Evolutionary conservation across 1,284 basidiomycete species (phyloP), one percentile per base, ranked within the genome.

Genomic region (Sporisorium reilianum): DNA sequence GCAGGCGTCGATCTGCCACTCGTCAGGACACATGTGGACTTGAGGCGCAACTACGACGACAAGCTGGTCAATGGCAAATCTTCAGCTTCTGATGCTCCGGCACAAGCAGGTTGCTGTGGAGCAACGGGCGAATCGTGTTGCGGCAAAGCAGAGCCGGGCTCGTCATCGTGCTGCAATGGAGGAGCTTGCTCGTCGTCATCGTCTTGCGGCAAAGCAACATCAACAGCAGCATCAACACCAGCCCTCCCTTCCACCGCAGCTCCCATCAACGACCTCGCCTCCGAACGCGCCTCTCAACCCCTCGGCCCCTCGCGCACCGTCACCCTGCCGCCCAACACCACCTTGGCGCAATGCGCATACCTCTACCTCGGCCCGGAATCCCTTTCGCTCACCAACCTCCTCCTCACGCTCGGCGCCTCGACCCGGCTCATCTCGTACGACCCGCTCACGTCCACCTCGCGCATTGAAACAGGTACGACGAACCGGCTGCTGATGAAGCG

Each of bases 401-500:
- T 97, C 5, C 73, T 84, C 7, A 64, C 72, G 5, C 75, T 82
- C 18, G 80, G 81, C 23, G 48, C 83, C 1, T 25, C 68, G 5
- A 68, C 71, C 9, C 71, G 64, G 0, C 87, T 95, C 14, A 89
- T 91, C 77, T 90, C 90, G 0, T 97, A 94, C 86, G 88, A 94
- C 65, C 92, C 95, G 0, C 73, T 83, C 20, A 87, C 87, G 0
- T 80, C 85, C 23, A 81, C 81, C 0, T 16, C 63, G 85, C 89
- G 3, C 86, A 87, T 28, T 81, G 91, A 38, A 90, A 93, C 77
- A 90, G 80, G 81, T 6, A 55, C 64, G 26, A 84, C 85, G 50
- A 97, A 97, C 75, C 90, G 89, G 51, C 87, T 97, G 7, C 89
- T 99, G n/a, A 96, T 95, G 90, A 90, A 93, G 1, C 90, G 97